A percentile compares a stretch with the other conserved stretches of the same genome.
Conservation (phyloP, 2,329 filamentous ascomycete genomes). For the Sclerotinia minor region DNA sequence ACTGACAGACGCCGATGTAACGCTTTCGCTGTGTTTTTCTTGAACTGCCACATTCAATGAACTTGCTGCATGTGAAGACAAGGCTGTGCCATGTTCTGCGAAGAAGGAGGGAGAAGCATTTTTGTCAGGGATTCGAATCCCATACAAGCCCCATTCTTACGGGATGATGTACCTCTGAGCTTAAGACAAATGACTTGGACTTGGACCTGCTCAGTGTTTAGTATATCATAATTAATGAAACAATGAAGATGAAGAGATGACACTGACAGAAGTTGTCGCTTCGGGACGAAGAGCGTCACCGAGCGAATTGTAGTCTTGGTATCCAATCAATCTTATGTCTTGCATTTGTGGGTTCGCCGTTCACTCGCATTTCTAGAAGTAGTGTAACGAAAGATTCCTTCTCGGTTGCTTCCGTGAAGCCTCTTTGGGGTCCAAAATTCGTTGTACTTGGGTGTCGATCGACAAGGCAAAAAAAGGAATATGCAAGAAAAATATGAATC, state of each 20-base stretch:
- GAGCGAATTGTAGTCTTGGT: neutral
- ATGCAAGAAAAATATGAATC: constrained; percentile 15
- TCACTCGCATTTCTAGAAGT: neutral
- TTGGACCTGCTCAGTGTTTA: constrained; percentile 1
- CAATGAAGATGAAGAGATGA: neutral
- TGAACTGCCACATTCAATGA: neutral
- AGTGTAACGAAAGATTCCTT: neutral
- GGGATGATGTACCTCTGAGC: neutral
- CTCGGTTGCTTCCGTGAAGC: neutral
- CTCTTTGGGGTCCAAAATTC: neutral
- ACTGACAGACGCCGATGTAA: constrained; percentile 14
- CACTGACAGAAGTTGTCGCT: neutral
- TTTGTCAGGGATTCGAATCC: neutral
- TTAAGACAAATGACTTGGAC: neutral
- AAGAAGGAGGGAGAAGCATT: neutral
- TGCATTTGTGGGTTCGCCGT: neutral
- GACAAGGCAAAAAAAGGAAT: constrained; percentile 4
- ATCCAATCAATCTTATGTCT: constrained; percentile 1
- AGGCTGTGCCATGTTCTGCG: neutral
- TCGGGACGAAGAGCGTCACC: neutral
- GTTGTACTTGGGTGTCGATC: constrained; percentile 13
- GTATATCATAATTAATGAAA: neutral
- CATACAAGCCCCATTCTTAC: constrained; percentile 11
- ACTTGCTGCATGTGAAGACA: constrained; percentile 7
- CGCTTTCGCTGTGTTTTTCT: constrained; percentile 1